Percentiles rank a stretch among this genome's conserved stretches.
Conservation (phyloP, 2,329 filamentous ascomycete genomes). For the Xylariomycetidae sp. region DNA sequence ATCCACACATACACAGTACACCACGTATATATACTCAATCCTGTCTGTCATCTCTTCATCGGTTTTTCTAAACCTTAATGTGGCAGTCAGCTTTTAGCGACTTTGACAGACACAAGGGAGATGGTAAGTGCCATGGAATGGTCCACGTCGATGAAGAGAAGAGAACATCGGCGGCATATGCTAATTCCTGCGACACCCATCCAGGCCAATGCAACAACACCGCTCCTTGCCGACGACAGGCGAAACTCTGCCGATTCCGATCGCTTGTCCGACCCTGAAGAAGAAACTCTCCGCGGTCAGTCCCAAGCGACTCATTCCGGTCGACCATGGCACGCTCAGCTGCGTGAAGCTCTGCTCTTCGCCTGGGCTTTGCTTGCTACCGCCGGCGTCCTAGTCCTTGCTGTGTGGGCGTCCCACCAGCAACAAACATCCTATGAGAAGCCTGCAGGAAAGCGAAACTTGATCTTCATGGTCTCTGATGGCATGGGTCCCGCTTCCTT, state of each 20-base stretch:
- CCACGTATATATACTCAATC: too few species aligned
- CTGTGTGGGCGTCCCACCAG: conserved; percentile 72
- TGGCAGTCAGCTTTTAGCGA: too few species aligned
- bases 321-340: conserved; percentile 34
- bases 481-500: conserved; percentile 96
- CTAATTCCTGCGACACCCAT: too few species aligned
- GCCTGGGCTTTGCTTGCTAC: conserved; percentile 81
- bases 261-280: conserved; percentile 24
- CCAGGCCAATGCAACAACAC: conserved; percentile 24
- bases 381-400: conserved; percentile 70
- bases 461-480: conserved; percentile 99
- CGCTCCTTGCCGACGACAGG: conserved; percentile 24
- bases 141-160: neutral
- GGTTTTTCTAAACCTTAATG: too few species aligned
- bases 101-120: too few species aligned
- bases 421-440: conserved; percentile 39
- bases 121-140: conserved; percentile 1
- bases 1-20: too few species aligned
- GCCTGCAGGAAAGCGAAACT: conserved; percentile 71
- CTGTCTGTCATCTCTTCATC: too few species aligned
- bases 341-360: conserved; percentile 71
- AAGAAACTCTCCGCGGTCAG: conserved; percentile 30
- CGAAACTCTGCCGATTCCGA: conserved; percentile 14
- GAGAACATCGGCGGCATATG: too few species aligned
- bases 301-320: conserved; percentile 18